Evolutionary conservation across 1,139 yeast species (phyloP).

Genomic region (Arxiozyma slooffiae): DNA sequence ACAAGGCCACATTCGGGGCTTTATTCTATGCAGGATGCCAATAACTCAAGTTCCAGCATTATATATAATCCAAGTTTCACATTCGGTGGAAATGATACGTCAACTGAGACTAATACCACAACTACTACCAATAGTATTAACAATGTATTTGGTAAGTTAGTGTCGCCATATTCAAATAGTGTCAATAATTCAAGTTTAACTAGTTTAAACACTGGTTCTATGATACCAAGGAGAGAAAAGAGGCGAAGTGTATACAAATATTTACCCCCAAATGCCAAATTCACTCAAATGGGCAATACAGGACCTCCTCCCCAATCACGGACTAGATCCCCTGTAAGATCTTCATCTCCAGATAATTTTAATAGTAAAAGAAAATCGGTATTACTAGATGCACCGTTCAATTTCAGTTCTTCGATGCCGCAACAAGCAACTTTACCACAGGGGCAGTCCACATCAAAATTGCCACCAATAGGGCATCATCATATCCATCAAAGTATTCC

Average conservation of each 20-base stretch:
- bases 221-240: conserved; percentile 10
- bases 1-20: conserved; percentile 17
- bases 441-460: background rate
- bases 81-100: conserved; percentile 20
- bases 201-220: background rate
- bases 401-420: conserved; percentile 36
- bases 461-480: conserved; percentile 6
- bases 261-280: conserved; percentile 29
- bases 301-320: conserved; percentile 30
- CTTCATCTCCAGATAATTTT: conserved; percentile 34
- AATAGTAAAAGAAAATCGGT: conserved; percentile 9
- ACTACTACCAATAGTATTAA: background rate
- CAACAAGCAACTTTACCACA: conserved; percentile 28
- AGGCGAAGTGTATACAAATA: conserved; percentile 29
- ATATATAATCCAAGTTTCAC: conserved; percentile 27
- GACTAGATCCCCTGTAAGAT: conserved; percentile 28
- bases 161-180: conserved; percentile 2
- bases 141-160: conserved; percentile 3
- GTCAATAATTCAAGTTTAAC: conserved; percentile 2
- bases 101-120: background rate
- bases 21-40: conserved; percentile 23
- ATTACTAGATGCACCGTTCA: conserved; percentile 38
- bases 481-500: conserved; percentile 11
- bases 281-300: conserved; percentile 24
- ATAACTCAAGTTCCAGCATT: conserved; percentile 29